Percentiles rank a stretch among this genome's conserved stretches.
phyloP scores from a whole-genome alignment of 345 rosid species.

The Gossypium longicalyx region DNA sequence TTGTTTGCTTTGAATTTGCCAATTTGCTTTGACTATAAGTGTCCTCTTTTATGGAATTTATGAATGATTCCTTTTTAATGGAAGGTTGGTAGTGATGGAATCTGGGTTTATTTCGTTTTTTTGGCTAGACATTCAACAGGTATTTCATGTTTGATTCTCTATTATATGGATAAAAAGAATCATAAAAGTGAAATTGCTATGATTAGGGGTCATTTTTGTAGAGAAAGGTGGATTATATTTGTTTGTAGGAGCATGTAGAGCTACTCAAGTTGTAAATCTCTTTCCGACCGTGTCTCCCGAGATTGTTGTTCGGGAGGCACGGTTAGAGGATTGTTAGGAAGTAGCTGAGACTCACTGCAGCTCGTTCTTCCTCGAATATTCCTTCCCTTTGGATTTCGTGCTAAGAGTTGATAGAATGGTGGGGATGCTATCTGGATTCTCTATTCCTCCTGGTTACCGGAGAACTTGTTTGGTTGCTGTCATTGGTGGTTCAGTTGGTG shows the following conservation, averaged over 20 bases:
- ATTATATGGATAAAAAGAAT: neutral
- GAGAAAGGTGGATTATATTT: neutral
- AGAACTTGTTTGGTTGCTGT: constrained; percentile 85
- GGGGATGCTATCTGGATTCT: constrained; percentile 70
- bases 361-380: constrained; percentile 76
- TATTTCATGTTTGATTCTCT: neutral
- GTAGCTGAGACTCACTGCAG: constrained; percentile 96
- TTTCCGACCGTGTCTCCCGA: constrained; percentile 68
- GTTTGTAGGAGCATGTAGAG: constrained; percentile 56
- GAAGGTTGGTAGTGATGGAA: neutral
- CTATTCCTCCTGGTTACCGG: constrained; percentile 60
- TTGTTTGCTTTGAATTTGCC: neutral
- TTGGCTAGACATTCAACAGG: neutral
- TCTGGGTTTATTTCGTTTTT: neutral
- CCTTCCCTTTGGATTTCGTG: constrained; percentile 80
- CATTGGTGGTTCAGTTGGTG: constrained; percentile 48
- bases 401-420: constrained; percentile 70
- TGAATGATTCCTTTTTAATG: too few relatives aligned
- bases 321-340: constrained; percentile 92
- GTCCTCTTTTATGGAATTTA: neutral
- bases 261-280: constrained; percentile 72
- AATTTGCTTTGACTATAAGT: neutral
- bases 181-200: neutral
- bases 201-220: neutral
- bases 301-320: constrained; percentile 85